Evolutionary conservation across 495 filamentous ascomycete genomes (phyloP), one percentile per base, ranked within the genome.

Genomic region (Xylaria telfairii): DNA sequence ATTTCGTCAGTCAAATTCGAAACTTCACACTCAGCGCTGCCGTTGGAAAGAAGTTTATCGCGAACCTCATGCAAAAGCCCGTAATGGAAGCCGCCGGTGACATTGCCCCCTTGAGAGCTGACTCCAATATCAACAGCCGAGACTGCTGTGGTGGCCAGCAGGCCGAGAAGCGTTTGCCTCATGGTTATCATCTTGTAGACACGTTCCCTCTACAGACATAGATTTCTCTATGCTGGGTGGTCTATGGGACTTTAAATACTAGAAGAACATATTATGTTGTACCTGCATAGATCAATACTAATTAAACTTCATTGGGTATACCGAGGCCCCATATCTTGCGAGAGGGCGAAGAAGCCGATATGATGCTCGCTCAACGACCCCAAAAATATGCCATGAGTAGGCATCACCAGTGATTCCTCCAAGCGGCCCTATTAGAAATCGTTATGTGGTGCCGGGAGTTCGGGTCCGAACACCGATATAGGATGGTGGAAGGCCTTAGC

Each of bases 21-120:
- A 41, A 3, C 46, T 37, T 26, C 3, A 26, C 21, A n/a, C 30
- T 26, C 0, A 37, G 15, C 13, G 5, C 21, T 5, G 0, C 8
- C 13, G 30, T 30, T 1, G 7, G 28, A 17, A 53, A 6, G 28
- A 37, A 12, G 9, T 28, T 6, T 26, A 26, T 9, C 3, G 28
- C 49, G 32, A 67, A 81, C 80, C 74, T 83, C 82, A 60, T 83
- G 81, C 66, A 84, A 71, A 62, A 84, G 70, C 41, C 82, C 82
- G 62, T 83, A 83, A 62, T 81, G 77, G 24, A 77, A 76, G 9
- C 77, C 74, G 13, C 72, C 76, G 2, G 80, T 80, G 51, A 56
- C 72, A 53, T 83, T 83, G 17, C 81, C 81, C n/a, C 80, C 81
- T 12, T 65, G 73, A 46, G 79, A 72, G 41, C 70, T 70, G 42